Percentiles rank a stretch among this genome's conserved stretches.
phyloP scores from a whole-genome alignment of 768 basidiomycete genomes.

The Leccinum imitatum region DNA sequence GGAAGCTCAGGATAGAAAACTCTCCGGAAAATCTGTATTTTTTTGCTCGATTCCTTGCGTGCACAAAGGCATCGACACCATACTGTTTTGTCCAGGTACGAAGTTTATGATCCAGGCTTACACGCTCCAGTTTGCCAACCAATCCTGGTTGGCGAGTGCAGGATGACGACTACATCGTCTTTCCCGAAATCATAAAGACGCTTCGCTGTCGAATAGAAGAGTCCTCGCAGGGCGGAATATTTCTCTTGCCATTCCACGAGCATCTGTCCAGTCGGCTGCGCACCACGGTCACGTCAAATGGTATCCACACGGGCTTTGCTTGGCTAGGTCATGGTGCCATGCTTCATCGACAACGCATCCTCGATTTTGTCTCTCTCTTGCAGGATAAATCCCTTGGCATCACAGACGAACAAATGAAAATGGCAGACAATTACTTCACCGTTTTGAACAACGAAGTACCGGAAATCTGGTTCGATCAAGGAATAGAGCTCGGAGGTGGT shows the following conservation, averaged over 20 bases:
- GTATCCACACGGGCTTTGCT: slow-evolving; percentile 55
- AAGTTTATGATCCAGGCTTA: slow-evolving; percentile 1
- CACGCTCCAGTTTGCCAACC: background rate
- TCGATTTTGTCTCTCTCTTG: slow-evolving; percentile 51
- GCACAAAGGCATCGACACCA: slow-evolving; percentile 46
- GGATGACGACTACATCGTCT: slow-evolving; percentile 70
- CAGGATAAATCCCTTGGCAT: slow-evolving; percentile 36
- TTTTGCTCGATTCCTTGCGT: slow-evolving; percentile 60
- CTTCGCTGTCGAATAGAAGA: slow-evolving; percentile 42
- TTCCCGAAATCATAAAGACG: slow-evolving; percentile 53
- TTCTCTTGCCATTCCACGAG: slow-evolving; percentile 62
- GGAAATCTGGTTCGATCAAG: slow-evolving; percentile 64
- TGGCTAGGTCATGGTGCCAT: slow-evolving; percentile 70
- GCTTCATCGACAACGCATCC: slow-evolving; percentile 42
- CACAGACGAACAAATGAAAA: slow-evolving; percentile 51
- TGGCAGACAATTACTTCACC: slow-evolving; percentile 73
- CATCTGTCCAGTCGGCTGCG: slow-evolving; percentile 54
- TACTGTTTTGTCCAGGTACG: slow-evolving; percentile 65
- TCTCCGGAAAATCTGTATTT: slow-evolving; percentile 59
- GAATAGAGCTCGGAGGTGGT: slow-evolving; percentile 58
- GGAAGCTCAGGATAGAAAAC: slow-evolving; percentile 53
- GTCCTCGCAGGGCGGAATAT: slow-evolving; percentile 36
- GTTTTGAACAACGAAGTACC: slow-evolving; percentile 54
- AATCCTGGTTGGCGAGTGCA: slow-evolving; percentile 23
- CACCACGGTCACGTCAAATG: slow-evolving; percentile 36